Percentiles rank a stretch among this genome's conserved stretches.
These are phyloP conservation scores for Cercospora janseana DNA, from an alignment of 2,329 filamentous ascomycete species.

Conservation along the genomic window DNA sequence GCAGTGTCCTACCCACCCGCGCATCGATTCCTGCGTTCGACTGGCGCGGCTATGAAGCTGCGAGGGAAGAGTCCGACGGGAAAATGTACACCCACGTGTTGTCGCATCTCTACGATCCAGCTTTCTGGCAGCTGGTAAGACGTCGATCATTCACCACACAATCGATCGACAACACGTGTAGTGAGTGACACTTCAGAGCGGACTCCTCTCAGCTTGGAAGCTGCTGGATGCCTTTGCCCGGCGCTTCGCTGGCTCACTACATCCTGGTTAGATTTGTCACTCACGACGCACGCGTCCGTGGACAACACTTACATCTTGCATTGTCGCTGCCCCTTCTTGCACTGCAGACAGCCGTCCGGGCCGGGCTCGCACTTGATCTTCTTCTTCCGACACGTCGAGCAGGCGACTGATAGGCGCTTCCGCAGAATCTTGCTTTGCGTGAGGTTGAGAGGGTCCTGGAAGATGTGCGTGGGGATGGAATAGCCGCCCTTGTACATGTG, in stretches of 20 bases:
- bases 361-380: conserved; percentile 21
- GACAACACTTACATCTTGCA: conserved; percentile 19
- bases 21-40: too few species aligned
- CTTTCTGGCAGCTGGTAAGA: too few species aligned
- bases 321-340: conserved; percentile 14
- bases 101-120: too few species aligned
- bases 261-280: conserved; percentile 1
- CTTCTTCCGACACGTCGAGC: conserved; percentile 17
- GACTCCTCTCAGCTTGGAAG: neutral
- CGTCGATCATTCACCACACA: too few species aligned
- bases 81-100: too few species aligned
- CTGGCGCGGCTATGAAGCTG: too few species aligned
- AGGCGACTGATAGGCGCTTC: conserved; percentile 21
- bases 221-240: neutral
- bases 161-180: too few species aligned
- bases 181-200: neutral
- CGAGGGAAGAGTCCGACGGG: too few species aligned
- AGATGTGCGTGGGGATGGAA: conserved; percentile 17
- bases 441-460: conserved; percentile 16
- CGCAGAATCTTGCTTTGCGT: conserved; percentile 20
- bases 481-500: conserved; percentile 16
- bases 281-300: neutral
- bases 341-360: conserved; percentile 17
- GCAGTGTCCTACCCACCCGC: too few species aligned
- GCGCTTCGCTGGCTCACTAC: conserved; percentile 17